Evolutionary conservation across 257 asterid genomes (phyloP).

Genomic region (Solanum peruvianum): DNA sequence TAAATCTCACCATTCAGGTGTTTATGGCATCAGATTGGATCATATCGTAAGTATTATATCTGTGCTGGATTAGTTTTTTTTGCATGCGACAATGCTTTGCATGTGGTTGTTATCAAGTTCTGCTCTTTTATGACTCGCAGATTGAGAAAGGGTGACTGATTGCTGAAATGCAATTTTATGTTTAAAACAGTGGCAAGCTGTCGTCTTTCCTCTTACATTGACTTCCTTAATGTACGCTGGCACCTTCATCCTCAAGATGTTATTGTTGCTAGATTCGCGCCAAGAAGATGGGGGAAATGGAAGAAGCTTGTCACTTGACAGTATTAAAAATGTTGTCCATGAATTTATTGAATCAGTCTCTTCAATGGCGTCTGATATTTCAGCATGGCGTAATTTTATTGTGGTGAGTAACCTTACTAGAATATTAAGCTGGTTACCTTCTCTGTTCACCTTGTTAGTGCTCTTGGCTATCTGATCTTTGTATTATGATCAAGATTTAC

Average conservation of each 20-base stretch:
- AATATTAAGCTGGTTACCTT: not conserved
- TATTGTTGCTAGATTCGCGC: constrained; percentile 22
- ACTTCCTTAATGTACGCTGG: constrained; percentile 84
- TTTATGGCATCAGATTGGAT: constrained; percentile 71
- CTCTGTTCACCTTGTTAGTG: not conserved
- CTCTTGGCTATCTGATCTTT: not conserved
- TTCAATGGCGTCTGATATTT: constrained; percentile 32
- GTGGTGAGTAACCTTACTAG: constrained; percentile 54
- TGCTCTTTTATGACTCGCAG: constrained; percentile 33
- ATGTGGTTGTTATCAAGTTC: constrained; percentile 17
- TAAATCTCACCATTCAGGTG: constrained; percentile 26
- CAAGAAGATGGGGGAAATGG: constrained; percentile 24
- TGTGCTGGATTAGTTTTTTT: not conserved
- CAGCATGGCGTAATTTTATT: constrained; percentile 81
- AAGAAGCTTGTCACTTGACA: constrained; percentile 17
- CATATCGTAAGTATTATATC: constrained; percentile 46
- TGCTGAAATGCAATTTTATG: constrained; percentile 59
- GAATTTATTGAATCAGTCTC: constrained; percentile 18
- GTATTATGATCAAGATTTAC: not conserved
- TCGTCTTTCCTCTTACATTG: constrained; percentile 60
- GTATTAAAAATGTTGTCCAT: constrained; percentile 16
- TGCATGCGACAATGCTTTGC: not conserved
- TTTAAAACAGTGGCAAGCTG: constrained; percentile 93
- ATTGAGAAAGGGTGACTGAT: constrained; percentile 51
- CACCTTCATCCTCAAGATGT: constrained; percentile 41